Percentiles rank a stretch among this genome's conserved stretches.
phyloP scores from a whole-genome alignment of 306 rosid species.

The Vachellia collinsii region DNA sequence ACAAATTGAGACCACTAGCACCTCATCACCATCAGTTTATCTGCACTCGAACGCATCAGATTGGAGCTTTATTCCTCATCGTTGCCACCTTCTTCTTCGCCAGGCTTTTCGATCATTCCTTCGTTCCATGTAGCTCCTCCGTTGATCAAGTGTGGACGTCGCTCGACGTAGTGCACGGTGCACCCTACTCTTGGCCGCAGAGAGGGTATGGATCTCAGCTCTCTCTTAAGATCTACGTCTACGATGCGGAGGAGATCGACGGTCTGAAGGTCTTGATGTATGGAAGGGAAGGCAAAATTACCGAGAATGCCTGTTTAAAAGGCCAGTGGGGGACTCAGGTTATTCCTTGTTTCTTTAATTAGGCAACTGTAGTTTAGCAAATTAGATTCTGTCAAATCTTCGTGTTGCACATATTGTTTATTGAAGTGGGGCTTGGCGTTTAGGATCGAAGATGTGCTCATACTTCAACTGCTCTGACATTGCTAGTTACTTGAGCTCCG shows the following conservation, averaged over 20 bases:
- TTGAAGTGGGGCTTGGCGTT: background rate
- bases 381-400: background rate
- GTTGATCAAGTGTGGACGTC: constrained; percentile 36
- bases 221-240: constrained; percentile 82
- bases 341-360: background rate
- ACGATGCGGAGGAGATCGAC: constrained; percentile 66
- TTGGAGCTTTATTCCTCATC: constrained; percentile 70
- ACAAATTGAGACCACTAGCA: constrained; percentile 54
- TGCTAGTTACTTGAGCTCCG: background rate
- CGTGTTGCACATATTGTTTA: background rate
- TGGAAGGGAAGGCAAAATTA: constrained; percentile 74
- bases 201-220: constrained; percentile 67
- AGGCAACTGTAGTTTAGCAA: background rate
- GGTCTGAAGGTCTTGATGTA: constrained; percentile 68
- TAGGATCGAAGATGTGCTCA: background rate
- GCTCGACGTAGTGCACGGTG: constrained; percentile 33
- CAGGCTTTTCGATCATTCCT: constrained; percentile 54
- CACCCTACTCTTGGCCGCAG: constrained; percentile 58
- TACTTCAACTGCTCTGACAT: background rate
- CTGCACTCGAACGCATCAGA: constrained; percentile 87
- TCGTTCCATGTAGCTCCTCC: constrained; percentile 46
- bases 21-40: constrained; percentile 46
- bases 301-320: constrained; percentile 64
- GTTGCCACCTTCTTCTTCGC: constrained; percentile 69
- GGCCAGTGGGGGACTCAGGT: constrained; percentile 99